phyloP scores from a whole-genome alignment of 768 basidiomycete genomes.

The Xerocomellus intermedius region DNA sequence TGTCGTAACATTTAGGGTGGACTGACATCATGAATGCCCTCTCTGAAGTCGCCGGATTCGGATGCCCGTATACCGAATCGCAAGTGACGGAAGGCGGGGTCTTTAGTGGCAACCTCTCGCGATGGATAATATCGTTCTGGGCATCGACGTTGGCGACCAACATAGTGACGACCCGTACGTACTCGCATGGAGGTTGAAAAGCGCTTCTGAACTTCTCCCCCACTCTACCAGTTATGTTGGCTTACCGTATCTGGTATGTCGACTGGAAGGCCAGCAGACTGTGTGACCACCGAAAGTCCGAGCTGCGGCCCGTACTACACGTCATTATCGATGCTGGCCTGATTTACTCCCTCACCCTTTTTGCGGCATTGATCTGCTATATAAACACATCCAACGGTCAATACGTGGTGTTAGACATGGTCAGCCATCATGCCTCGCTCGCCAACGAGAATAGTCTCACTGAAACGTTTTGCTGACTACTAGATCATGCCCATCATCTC shows the following conservation, averaged over 20 bases:
- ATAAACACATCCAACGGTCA: conserved; percentile 28
- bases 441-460: neutral
- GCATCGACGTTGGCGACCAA: conserved; percentile 33
- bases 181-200: neutral
- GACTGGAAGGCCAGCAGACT: conserved; percentile 23
- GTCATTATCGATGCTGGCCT: conserved; percentile 39
- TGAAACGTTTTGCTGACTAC: neutral
- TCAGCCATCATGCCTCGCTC: conserved; percentile 11
- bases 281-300: conserved; percentile 1
- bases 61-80: conserved; percentile 17
- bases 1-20: neutral
- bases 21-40: neutral
- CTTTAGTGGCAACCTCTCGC: conserved; percentile 25
- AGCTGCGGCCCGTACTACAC: conserved; percentile 19
- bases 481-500: conserved; percentile 40
- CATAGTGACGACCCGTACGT: conserved; percentile 31
- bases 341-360: conserved; percentile 37
- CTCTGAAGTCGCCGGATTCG: conserved; percentile 18
- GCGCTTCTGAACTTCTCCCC: neutral
- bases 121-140: conserved; percentile 38
- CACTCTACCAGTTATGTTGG: conserved; percentile 22
- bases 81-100: conserved; percentile 12
- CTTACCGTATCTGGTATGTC: conserved; percentile 31
- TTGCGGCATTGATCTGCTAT: conserved; percentile 33
- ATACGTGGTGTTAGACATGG: conserved; percentile 38